A percentile compares a stretch with the other conserved stretches of the same genome.
Evolutionary conservation across 257 asterid species (phyloP).

Genomic region (Cordia subcordata): DNA sequence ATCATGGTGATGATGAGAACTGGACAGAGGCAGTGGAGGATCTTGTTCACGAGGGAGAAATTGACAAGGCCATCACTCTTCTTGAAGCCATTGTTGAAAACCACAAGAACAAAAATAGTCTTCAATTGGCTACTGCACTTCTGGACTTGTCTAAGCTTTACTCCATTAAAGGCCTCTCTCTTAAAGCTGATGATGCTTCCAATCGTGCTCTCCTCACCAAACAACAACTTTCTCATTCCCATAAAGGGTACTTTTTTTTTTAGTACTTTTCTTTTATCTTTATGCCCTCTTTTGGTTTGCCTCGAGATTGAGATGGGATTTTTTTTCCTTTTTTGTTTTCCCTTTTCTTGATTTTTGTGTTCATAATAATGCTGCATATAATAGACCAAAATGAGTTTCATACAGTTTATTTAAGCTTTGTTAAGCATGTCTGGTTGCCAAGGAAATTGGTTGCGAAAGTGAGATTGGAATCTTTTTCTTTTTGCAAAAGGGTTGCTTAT

Average conservation of each 20-base stretch:
- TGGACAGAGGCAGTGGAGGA: conserved; percentile 85
- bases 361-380: background rate
- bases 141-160: conserved; percentile 68
- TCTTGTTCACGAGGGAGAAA: conserved; percentile 50
- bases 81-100: conserved; percentile 49
- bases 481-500: no score
- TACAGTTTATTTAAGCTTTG: no score
- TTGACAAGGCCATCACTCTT: conserved; percentile 42
- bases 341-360: background rate
- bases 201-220: conserved; percentile 55
- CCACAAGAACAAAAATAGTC: conserved; percentile 12
- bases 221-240: conserved; percentile 14
- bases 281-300: background rate
- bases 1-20: conserved; percentile 19
- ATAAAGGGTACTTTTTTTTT: conserved; percentile 29
- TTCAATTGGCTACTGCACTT: conserved; percentile 50
- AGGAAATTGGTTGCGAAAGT: background rate
- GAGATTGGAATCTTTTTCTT: background rate
- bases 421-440: background rate
- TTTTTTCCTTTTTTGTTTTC: no score
- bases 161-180: conserved; percentile 50
- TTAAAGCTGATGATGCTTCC: conserved; percentile 54
- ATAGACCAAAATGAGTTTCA: background rate
- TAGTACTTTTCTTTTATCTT: conserved; percentile 4
- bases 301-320: background rate